Conservation (phyloP, 176 grass and related monocot genomes). For the Thalia dealbata region DNA sequence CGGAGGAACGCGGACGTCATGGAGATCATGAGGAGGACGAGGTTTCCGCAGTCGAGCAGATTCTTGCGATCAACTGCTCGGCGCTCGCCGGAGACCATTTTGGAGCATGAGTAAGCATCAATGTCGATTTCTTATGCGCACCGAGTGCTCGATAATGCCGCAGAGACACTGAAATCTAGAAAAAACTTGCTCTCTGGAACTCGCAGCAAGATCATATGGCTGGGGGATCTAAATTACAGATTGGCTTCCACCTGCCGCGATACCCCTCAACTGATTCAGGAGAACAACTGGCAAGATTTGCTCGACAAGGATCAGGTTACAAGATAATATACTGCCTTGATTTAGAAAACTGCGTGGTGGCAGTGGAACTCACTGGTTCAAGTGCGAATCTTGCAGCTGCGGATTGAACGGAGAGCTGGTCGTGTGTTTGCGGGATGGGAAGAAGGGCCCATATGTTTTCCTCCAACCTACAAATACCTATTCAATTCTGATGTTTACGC, state of each 20-base stretch:
- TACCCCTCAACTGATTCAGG: slow-evolving; percentile 34
- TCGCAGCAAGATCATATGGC: slow-evolving; percentile 75
- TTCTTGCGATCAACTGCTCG: not conserved
- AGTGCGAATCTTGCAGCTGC: slow-evolving; percentile 25
- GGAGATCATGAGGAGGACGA: slow-evolving; percentile 60
- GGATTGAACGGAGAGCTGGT: slow-evolving; percentile 49
- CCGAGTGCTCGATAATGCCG: too few species aligned
- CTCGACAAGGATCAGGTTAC: slow-evolving; percentile 58
- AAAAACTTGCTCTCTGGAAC: not conserved
- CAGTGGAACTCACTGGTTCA: not conserved
- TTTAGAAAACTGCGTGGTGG: not conserved
- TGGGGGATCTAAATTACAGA: slow-evolving; percentile 85
- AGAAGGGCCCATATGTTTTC: slow-evolving; percentile 69
- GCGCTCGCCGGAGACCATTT: slow-evolving; percentile 52
- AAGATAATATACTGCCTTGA: not conserved
- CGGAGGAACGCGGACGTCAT: slow-evolving; percentile 58
- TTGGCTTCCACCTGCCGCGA: slow-evolving; percentile 20
- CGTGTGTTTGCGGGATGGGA: slow-evolving; percentile 72
- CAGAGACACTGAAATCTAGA: not conserved
- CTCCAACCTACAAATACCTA: slow-evolving; percentile 84
- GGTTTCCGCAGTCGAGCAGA: slow-evolving; percentile 24
- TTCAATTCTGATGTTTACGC: slow-evolving; percentile 69
- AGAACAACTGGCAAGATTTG: slow-evolving; percentile 49
- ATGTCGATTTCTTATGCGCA: not conserved
- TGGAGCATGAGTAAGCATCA: slow-evolving; percentile 71